phyloP scores from a whole-genome alignment of 208 protist species.

The Leishmania aethiopica region DNA sequence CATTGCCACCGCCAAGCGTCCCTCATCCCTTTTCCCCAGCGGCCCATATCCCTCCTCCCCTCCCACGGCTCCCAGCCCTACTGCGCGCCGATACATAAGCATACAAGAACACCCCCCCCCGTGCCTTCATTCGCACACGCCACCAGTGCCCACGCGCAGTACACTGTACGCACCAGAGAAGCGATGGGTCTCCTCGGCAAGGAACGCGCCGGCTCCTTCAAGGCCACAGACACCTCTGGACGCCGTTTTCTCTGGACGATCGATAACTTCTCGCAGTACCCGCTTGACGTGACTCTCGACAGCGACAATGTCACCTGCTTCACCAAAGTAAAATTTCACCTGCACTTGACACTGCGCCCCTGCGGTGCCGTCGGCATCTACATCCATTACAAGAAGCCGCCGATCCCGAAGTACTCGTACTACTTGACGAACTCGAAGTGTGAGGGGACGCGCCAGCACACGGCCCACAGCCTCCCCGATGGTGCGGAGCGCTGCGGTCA shows the following conservation, averaged over 20 bases:
- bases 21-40: too few species aligned
- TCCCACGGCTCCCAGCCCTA: too few species aligned
- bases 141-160: background rate
- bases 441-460: constrained; percentile 84
- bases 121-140: background rate
- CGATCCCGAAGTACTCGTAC: constrained; percentile 92
- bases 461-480: constrained; percentile 81
- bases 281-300: constrained; percentile 54
- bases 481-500: constrained; percentile 87
- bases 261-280: constrained; percentile 50
- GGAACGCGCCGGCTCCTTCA: constrained; percentile 66
- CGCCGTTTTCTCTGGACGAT: constrained; percentile 79
- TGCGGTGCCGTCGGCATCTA: constrained; percentile 77
- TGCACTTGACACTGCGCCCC: constrained; percentile 72
- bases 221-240: constrained; percentile 38
- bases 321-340: constrained; percentile 79
- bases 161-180: background rate
- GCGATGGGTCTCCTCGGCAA: constrained; percentile 79
- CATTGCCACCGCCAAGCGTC: background rate
- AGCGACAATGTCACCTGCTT: constrained; percentile 71
- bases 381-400: constrained; percentile 83
- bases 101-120: too few species aligned
- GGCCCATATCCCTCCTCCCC: too few species aligned
- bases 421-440: constrained; percentile 70
- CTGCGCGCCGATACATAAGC: too few species aligned